Percentiles rank a stretch among this genome's conserved stretches.
Conservation (phyloP, 345 rosid genomes). For the Brassica incana region DNA sequence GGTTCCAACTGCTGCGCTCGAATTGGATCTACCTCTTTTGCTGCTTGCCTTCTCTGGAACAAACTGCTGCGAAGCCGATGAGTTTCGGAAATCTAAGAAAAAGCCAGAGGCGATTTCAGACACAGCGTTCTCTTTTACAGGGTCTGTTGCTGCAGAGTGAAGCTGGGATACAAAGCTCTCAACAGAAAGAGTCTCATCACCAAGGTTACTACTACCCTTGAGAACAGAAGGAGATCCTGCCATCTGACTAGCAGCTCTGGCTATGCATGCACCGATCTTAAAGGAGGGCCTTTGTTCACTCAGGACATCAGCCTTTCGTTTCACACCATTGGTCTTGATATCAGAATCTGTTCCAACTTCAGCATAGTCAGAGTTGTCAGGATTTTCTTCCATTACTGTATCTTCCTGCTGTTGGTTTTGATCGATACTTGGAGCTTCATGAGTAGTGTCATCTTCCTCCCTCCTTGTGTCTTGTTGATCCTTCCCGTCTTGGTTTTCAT, state of each 20-base stretch:
- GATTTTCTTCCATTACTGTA: conserved; percentile 37
- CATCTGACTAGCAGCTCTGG: conserved; percentile 92
- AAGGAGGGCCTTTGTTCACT: conserved; percentile 74
- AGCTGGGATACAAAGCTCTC: conserved; percentile 72
- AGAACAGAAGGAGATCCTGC: conserved; percentile 67
- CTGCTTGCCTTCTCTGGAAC: conserved; percentile 41
- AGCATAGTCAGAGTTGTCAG: conserved; percentile 34
- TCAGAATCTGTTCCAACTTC: conserved; percentile 47
- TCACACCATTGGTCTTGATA: conserved; percentile 48
- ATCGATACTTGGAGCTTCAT: conserved; percentile 22
- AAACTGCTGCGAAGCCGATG: conserved; percentile 47
- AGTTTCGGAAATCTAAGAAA: conserved; percentile 82
- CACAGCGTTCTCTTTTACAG: conserved; percentile 50
- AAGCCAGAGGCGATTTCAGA: conserved; percentile 50
- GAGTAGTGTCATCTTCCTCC: conserved; percentile 26
- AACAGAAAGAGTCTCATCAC: conserved; percentile 59
- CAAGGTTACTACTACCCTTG: conserved; percentile 51
- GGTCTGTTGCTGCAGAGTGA: conserved; percentile 60
- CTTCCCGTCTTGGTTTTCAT: conserved; percentile 2
- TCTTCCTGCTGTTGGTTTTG: conserved; percentile 30
- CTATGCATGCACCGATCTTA: conserved; percentile 88
- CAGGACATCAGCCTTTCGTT: conserved; percentile 53
- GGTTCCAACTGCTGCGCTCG: conserved; percentile 48
- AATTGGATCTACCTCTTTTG: conserved; percentile 53
- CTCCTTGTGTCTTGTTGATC: conserved; percentile 17